Evolutionary conservation across 2,329 filamentous ascomycete genomes (phyloP).

Genomic region (Aspergillus intermedius): DNA sequence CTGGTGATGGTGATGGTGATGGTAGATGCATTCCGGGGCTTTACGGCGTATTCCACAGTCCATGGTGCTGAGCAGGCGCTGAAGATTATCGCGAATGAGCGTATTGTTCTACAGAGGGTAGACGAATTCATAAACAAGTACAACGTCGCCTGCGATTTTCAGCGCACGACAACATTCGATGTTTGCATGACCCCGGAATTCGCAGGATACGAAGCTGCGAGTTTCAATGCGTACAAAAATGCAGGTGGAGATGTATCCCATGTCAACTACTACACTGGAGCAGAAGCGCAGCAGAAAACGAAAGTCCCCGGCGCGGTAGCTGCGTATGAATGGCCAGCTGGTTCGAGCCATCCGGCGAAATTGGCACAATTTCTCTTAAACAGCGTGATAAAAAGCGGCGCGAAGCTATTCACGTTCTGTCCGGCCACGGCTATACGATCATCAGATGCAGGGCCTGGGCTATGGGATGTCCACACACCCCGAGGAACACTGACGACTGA

Average conservation of each 20-base stretch:
- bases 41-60: constrained; percentile 37
- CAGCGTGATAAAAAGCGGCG: constrained; percentile 33
- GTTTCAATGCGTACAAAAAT: constrained; percentile 32
- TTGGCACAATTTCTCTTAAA: constrained; percentile 44
- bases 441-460: neutral
- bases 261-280: constrained; percentile 34
- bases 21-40: constrained; percentile 44
- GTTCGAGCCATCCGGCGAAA: constrained; percentile 45
- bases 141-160: constrained; percentile 42
- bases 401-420: constrained; percentile 39
- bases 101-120: constrained; percentile 35
- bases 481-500: constrained; percentile 12
- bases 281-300: constrained; percentile 35
- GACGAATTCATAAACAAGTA: constrained; percentile 38
- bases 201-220: constrained; percentile 39
- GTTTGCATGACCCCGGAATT: constrained; percentile 45
- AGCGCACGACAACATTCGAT: constrained; percentile 43
- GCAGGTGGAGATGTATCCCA: constrained; percentile 42
- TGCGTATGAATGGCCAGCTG: constrained; percentile 49
- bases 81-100: constrained; percentile 43
- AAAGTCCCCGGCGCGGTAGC: constrained; percentile 33
- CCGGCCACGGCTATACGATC: constrained; percentile 28
- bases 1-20: neutral
- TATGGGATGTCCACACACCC: constrained; percentile 14
- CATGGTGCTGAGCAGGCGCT: constrained; percentile 41